Conservation (phyloP, 208 protist species). For the Leishmania lainsoni region DNA sequence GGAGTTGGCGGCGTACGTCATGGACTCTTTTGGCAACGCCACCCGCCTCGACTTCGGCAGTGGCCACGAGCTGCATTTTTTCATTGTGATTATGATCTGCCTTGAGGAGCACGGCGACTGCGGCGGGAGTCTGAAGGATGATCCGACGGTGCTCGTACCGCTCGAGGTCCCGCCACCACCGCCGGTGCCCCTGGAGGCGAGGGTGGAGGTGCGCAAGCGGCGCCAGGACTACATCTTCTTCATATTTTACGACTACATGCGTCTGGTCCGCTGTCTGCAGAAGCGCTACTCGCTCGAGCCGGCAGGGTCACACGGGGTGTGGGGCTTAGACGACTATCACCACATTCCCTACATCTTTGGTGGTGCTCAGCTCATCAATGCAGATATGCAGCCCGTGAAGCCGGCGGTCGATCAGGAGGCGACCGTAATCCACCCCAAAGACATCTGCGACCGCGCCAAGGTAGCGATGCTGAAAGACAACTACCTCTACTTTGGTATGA, state of each 20-base stretch:
- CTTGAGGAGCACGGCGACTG: slow-evolving; percentile 74
- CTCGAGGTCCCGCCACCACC: slow-evolving; percentile 37
- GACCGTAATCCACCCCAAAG: slow-evolving; percentile 83
- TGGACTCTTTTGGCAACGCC: slow-evolving; percentile 95
- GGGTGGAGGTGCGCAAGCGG: slow-evolving; percentile 42
- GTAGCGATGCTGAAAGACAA: slow-evolving; percentile 39
- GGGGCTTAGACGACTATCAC: slow-evolving; percentile 99
- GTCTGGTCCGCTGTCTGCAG: slow-evolving; percentile 90
- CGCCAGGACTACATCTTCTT: slow-evolving; percentile 78
- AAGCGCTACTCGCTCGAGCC: slow-evolving; percentile 94
- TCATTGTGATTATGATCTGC: slow-evolving; percentile 92
- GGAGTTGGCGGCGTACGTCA: slow-evolving; percentile 93
- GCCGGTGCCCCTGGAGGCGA: slow-evolving; percentile 34
- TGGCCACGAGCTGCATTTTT: slow-evolving; percentile 98
- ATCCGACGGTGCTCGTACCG: slow-evolving; percentile 35
- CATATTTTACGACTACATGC: slow-evolving; percentile 94
- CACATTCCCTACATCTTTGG: slow-evolving; percentile 98
- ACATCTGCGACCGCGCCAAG: slow-evolving; percentile 55
- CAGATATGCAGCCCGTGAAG: slow-evolving; percentile 35
- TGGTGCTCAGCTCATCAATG: slow-evolving; percentile 93
- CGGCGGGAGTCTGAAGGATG: slow-evolving; percentile 50
- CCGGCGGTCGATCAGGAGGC: slow-evolving; percentile 26
- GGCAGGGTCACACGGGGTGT: slow-evolving; percentile 98
- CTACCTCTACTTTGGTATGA: slow-evolving; percentile 80
- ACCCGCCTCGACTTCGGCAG: slow-evolving; percentile 99